Base-by-base conservation (phyloP, 2,329 filamentous ascomycete species). In the Chrysosporium keratinophilum region DNA sequence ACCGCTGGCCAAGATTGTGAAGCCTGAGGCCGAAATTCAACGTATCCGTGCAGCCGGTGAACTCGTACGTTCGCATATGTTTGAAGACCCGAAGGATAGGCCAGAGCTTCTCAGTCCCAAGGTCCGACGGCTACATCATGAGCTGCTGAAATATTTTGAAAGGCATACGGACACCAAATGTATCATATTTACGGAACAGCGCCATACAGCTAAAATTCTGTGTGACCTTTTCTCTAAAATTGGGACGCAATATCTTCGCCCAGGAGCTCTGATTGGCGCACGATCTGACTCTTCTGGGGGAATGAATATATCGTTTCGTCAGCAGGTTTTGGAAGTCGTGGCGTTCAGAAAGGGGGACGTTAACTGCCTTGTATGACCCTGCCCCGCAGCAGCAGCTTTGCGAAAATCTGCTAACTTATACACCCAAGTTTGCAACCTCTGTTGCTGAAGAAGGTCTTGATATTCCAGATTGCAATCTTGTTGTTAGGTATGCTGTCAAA, bases 111-210 rank as follows among this genome's bases (percentile, higher is more conserved):
- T 95, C 11, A 95, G 89, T 23, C 74, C 81, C 14, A 98, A 97
- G 66, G 83, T 91, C 0, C 67, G 78, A 3, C 61, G 76, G 4
- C 77, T 97, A 0, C 66, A 81, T 19, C 64, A 73, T 1, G 80
- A 82, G 53, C 73, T 97, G 0, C 65, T 68, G 2, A 67, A 79
- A 6, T 77, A 84, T 48, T 96, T 89, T 62, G 70, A 77, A 33
- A 68, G 74, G 1, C 69, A 74, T 2, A 76, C 74, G 1, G 75
- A 81, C 5, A 74, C 77, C 28, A 82, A 83, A 56, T 95, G 88
- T 63, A 95, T 98, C 53, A 80, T 97, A 0, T 97, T 98, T 67
- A 88, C 95, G 0, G 77, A 88, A 57, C 78, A 85, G 64, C 78
- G 89, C 40, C 81, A 85, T 58, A 91, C 88, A 0, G 91, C 90